Conservation (phyloP, 805 yeast species). For the Lachancea sp. region DNA sequence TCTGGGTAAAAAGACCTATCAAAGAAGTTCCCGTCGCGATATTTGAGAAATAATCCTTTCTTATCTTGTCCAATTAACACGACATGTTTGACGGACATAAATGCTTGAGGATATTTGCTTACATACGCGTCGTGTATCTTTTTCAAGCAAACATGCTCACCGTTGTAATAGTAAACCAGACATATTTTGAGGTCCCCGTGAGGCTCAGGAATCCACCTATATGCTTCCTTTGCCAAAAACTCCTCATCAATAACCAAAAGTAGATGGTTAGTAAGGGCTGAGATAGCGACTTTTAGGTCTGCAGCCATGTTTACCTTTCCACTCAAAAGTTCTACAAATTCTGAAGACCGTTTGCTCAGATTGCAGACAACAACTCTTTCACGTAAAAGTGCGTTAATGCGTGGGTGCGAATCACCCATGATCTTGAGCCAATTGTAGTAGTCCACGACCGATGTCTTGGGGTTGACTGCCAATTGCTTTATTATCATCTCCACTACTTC, state of each 20-base stretch:
- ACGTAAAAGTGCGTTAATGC: background rate
- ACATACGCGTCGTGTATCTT: background rate
- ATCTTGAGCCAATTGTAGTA: conserved; percentile 4
- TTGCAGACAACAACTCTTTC: conserved; percentile 1
- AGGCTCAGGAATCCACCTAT: background rate
- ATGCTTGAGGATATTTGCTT: background rate
- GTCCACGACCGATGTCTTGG: conserved; percentile 6
- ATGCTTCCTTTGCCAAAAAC: background rate
- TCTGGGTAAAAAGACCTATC: background rate
- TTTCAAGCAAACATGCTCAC: background rate
- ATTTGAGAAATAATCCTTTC: background rate
- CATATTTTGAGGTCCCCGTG: background rate
- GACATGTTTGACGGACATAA: background rate
- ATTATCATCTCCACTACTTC: conserved; percentile 5
- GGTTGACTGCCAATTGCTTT: background rate
- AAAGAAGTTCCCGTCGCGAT: conserved; percentile 1
- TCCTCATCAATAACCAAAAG: conserved; percentile 2
- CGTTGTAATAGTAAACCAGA: conserved; percentile 2
- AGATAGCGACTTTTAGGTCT: background rate
- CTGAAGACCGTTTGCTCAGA: background rate
- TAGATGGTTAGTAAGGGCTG: background rate
- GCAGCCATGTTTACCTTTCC: background rate
- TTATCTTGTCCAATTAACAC: background rate
- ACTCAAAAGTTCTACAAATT: background rate
- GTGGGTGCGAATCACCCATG: background rate